Conservation (phyloP, 2,329 filamentous ascomycete genomes). For the Diaporthe aspalathi region DNA sequence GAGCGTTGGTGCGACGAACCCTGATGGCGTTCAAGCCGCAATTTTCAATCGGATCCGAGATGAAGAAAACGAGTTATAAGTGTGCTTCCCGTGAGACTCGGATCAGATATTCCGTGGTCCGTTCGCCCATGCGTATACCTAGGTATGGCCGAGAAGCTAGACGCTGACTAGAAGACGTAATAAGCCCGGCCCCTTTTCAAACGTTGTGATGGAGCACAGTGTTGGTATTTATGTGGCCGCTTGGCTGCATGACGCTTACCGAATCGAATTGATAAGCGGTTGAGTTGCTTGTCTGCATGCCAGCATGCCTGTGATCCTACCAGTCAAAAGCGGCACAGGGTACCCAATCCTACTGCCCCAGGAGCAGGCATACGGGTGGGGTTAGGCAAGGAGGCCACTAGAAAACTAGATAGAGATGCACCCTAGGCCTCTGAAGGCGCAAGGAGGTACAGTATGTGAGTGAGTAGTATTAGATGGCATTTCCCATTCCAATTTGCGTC, state of each 20-base stretch:
- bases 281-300: too few species aligned
- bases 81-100: neutral
- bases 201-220: neutral
- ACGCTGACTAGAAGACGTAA: neutral
- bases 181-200: neutral
- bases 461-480: too few species aligned
- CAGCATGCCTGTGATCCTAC: too few species aligned
- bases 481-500: too few species aligned
- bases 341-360: too few species aligned
- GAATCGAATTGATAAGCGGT: neutral
- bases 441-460: too few species aligned
- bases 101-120: neutral
- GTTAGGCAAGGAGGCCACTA: too few species aligned
- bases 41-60: neutral
- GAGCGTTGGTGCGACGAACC: neutral
- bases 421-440: too few species aligned
- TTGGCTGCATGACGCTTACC: neutral
- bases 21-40: neutral
- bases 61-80: neutral
- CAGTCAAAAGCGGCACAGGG: too few species aligned
- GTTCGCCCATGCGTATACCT: neutral
- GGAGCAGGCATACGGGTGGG: too few species aligned
- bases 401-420: too few species aligned
- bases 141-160: neutral
- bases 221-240: neutral